Conservation (phyloP, 306 rosid species). For the Fagus sylvatica region DNA sequence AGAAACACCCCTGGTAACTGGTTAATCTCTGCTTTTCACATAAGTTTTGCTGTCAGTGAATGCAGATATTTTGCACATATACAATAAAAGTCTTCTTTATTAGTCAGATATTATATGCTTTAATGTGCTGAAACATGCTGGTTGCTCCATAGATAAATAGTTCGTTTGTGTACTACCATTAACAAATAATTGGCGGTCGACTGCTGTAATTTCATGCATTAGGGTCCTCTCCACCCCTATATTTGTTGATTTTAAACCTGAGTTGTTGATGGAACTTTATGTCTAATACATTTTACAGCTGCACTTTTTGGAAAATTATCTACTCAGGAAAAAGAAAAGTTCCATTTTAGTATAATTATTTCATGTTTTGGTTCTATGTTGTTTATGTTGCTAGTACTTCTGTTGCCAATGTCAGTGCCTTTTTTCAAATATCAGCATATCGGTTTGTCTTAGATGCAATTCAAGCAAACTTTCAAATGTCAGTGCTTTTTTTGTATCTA, state of each 20-base stretch:
- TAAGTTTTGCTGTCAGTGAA: neutral
- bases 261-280: neutral
- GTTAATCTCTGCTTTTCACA: slow-evolving; percentile 6
- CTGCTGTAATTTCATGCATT: neutral
- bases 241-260: neutral
- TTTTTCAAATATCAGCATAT: neutral
- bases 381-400: neutral
- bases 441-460: neutral
- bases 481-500: neutral
- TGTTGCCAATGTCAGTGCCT: neutral
- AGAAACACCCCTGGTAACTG: slow-evolving; percentile 81
- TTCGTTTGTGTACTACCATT: neutral
- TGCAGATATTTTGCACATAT: neutral
- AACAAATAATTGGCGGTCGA: neutral
- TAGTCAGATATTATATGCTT: neutral
- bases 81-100: neutral
- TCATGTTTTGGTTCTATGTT: neutral
- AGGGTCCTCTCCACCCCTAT: neutral
- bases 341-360: neutral
- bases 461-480: neutral
- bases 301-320: neutral
- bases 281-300: neutral
- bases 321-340: neutral
- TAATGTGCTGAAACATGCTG: neutral
- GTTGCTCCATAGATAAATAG: neutral